Conservation (phyloP, 116 monocot genomes). For the Papilionanthe hybrid region DNA sequence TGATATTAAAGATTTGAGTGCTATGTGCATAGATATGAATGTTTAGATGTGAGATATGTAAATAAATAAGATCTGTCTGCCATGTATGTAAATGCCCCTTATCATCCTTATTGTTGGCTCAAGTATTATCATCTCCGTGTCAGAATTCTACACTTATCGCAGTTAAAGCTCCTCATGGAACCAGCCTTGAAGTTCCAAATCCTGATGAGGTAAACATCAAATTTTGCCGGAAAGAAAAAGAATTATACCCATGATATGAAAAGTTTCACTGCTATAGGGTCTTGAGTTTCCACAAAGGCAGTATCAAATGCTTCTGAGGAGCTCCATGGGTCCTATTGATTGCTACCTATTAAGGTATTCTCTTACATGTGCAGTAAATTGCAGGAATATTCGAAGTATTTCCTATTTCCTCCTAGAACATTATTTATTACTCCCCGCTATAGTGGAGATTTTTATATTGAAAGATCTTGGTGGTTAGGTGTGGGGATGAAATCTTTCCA, state of each 20-base stretch:
- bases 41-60: no score
- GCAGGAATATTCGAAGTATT: background rate
- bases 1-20: no score
- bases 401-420: background rate
- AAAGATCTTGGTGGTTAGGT: background rate
- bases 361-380: background rate
- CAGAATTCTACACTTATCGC: slow-evolving; percentile 56
- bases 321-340: slow-evolving; percentile 55
- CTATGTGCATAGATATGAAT: no score
- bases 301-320: slow-evolving; percentile 55
- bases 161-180: slow-evolving; percentile 65
- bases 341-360: slow-evolving; percentile 55
- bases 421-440: background rate
- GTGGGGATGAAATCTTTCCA: background rate
- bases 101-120: background rate
- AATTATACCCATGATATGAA: background rate
- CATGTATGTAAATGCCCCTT: no score
- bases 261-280: slow-evolving; percentile 20
- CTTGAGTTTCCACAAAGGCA: slow-evolving; percentile 30
- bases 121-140: background rate
- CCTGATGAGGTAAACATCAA: slow-evolving; percentile 42
- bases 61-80: no score
- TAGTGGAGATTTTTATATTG: background rate
- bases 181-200: slow-evolving; percentile 61
- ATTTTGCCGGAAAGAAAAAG: background rate